Percentiles rank a stretch among this genome's conserved stretches.
Evolutionary conservation across 352 stramenopile genomes (phyloP).

Genomic region (Aphanomyces euteiches): DNA sequence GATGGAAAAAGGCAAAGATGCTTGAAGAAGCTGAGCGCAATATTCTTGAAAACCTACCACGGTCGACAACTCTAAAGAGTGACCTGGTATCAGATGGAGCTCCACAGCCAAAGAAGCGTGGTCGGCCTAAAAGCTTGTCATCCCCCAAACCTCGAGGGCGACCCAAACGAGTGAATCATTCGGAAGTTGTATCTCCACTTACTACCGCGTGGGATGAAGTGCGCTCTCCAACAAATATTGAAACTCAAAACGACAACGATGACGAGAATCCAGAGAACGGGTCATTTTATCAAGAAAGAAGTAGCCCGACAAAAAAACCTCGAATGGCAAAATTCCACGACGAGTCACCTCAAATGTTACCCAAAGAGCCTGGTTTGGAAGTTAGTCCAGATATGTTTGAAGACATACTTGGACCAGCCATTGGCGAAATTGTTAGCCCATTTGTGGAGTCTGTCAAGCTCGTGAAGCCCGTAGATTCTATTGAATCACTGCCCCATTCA

Average conservation of each 20-base stretch:
- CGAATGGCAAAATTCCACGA: not conserved
- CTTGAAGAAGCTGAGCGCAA: not conserved
- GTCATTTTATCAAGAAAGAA: no score
- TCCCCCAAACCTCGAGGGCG: no score
- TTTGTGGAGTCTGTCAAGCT: not conserved
- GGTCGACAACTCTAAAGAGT: no score
- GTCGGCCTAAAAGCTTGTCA: no score
- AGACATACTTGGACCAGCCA: constrained; percentile 8
- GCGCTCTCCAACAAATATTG: not conserved
- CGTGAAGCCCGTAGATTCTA: not conserved
- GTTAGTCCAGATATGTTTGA: constrained; percentile 4
- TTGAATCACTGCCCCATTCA: not conserved
- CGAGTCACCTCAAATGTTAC: not conserved
- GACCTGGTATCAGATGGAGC: not conserved
- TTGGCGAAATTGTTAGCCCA: constrained; percentile 9
- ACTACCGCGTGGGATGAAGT: not conserved
- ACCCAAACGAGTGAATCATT: no score
- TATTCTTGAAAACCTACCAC: not conserved
- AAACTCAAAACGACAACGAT: not conserved
- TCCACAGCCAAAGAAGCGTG: not conserved
- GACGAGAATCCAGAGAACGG: not conserved
- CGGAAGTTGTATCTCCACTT: no score
- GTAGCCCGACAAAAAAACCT: not conserved
- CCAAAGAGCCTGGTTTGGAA: not conserved
- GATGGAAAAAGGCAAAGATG: constrained; percentile 8